phyloP scores from a whole-genome alignment of 108 stramenopile genomes.

The Bacterosira constricta region DNA sequence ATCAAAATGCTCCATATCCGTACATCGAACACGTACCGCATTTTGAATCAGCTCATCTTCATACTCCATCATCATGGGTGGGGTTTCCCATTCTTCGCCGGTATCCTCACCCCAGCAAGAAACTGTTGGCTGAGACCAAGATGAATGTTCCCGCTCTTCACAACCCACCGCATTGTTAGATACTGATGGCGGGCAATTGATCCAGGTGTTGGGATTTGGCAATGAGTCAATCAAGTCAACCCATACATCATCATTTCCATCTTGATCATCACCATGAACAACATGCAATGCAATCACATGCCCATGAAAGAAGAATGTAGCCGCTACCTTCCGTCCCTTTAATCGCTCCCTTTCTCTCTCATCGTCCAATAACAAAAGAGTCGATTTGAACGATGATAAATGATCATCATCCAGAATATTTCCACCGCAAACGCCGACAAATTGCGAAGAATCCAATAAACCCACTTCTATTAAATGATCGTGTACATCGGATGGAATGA shows the following conservation, averaged over 20 bases:
- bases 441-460: constrained; percentile 50
- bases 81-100: constrained; percentile 3
- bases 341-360: constrained; percentile 9
- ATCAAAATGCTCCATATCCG: constrained; percentile 41
- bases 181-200: background rate
- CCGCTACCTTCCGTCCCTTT: constrained; percentile 43
- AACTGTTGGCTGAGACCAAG: too few relatives aligned
- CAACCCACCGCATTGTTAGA: background rate
- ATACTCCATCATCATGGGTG: background rate
- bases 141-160: constrained; percentile 8
- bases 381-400: constrained; percentile 37
- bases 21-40: constrained; percentile 51
- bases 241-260: constrained; percentile 6
- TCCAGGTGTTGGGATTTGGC: constrained; percentile 39
- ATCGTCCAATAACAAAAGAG: constrained; percentile 13
- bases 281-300: constrained; percentile 66
- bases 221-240: constrained; percentile 58
- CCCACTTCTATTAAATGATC: constrained; percentile 60
- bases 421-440: constrained; percentile 66
- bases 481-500: constrained; percentile 76
- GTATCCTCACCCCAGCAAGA: background rate
- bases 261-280: background rate
- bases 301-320: constrained; percentile 70
- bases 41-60: constrained; percentile 14
- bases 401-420: constrained; percentile 70